Evolutionary conservation across 1,284 basidiomycete species (phyloP).

Genomic region (Ustilago curta): DNA sequence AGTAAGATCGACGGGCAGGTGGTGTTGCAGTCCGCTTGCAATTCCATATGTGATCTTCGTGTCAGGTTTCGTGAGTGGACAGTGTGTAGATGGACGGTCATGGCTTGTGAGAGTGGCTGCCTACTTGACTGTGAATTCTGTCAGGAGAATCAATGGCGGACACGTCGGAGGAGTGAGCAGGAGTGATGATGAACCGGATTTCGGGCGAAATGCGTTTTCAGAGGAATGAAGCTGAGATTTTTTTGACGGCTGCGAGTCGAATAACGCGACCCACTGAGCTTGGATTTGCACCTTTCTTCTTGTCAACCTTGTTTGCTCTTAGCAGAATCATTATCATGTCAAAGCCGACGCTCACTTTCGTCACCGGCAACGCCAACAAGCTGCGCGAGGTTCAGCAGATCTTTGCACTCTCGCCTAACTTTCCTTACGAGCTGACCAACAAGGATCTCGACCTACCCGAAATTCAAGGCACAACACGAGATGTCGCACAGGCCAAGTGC

Average conservation of each 20-base stretch:
- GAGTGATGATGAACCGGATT: neutral
- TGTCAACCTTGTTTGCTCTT: neutral
- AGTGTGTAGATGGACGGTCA: too few species aligned
- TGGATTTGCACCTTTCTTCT: neutral
- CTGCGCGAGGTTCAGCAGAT: constrained; percentile 87
- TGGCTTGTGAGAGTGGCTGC: too few species aligned
- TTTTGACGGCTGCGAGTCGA: constrained; percentile 26
- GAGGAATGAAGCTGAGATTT: constrained; percentile 9
- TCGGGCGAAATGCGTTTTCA: constrained; percentile 3
- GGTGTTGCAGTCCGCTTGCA: too few species aligned
- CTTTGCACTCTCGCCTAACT: constrained; percentile 47
- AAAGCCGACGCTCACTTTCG: constrained; percentile 74
- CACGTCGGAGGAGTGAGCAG: too few species aligned
- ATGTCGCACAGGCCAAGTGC: constrained; percentile 91
- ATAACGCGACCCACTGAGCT: constrained; percentile 15
- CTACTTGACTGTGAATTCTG: too few species aligned
- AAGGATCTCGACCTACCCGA: constrained; percentile 79
- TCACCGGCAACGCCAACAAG: constrained; percentile 95
- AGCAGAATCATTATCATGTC: constrained; percentile 22
- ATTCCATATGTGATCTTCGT: too few species aligned
- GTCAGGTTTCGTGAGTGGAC: too few species aligned
- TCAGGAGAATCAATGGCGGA: too few species aligned
- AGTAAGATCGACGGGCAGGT: neutral
- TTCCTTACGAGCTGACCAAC: constrained; percentile 36
- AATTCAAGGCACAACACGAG: constrained; percentile 89